Conservation (phyloP, 2,329 filamentous ascomycete species). For the Sporothrix pallida region DNA sequence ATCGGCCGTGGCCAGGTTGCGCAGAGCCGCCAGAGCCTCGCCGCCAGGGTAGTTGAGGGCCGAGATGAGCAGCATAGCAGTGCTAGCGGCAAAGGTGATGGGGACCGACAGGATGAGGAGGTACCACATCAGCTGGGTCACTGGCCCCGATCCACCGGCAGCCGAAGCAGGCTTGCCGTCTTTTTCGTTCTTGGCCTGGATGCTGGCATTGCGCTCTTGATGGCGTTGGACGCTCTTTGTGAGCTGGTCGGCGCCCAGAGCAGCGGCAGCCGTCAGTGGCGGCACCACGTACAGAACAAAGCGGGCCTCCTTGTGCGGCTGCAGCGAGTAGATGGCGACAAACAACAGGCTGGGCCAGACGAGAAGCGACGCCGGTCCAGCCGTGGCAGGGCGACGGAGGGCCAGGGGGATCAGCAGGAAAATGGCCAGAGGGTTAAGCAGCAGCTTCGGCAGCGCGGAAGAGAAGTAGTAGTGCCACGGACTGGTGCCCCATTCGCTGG, state of each 20-base stretch:
- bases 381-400: constrained; percentile 55
- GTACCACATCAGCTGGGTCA: constrained; percentile 51
- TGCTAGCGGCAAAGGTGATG: constrained; percentile 65
- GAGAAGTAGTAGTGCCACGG: constrained; percentile 87
- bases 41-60: constrained; percentile 94
- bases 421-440: constrained; percentile 75
- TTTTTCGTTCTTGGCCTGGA: background rate
- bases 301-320: constrained; percentile 94
- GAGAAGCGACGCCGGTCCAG: constrained; percentile 53
- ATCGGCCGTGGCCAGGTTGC: constrained; percentile 46
- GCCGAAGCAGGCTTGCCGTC: background rate
- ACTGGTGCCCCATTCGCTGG: constrained; percentile 84
- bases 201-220: constrained; percentile 21
- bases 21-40: constrained; percentile 69
- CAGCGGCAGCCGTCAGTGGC: constrained; percentile 76
- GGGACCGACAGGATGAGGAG: constrained; percentile 66
- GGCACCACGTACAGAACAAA: constrained; percentile 92
- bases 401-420: constrained; percentile 61
- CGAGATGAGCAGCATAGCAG: constrained; percentile 75
- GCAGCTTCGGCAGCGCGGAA: constrained; percentile 78
- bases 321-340: constrained; percentile 78
- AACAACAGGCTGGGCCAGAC: constrained; percentile 74
- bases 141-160: constrained; percentile 42
- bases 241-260: constrained; percentile 74
- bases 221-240: constrained; percentile 50